Evolutionary conservation across 805 yeast species (phyloP), one percentile per base, ranked within the genome.

Genomic region (Tetrapisispora taiwanensis): DNA sequence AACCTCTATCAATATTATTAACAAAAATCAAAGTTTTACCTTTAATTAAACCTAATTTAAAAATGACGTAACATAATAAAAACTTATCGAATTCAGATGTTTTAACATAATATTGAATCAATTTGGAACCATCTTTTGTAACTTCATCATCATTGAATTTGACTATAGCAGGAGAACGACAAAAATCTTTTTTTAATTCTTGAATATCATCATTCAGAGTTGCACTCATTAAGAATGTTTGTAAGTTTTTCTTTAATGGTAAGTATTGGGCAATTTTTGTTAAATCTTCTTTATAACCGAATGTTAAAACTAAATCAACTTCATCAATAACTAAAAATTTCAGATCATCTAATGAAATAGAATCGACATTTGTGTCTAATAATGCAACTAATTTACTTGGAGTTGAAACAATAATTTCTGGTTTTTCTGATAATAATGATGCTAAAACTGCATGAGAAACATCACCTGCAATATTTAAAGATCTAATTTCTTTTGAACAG

Each of bases 181-280:
- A 90, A 63, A 84, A 89, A 56, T 76, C 76, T 41, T 69, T 63
- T 63, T 90, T 90, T 54, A 92, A 66, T 38, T 74, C 76, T 47
- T 84, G 78, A 50, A 90, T 77, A 49, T 90, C 97, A 36, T 86
- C 95, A 58, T 79, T 84, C 47, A 92, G 69, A 3, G 98, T 92
- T 2, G 98, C 98, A 65, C 95, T 84, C 97, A 92, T 92, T 52
- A 92, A 69, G 65, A 87, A 92, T 2, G 92, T 81, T 67, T 92
- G 98, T 52, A 85, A 69, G 47, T 75, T 78, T 49, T 83, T 82
- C 58, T 79, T 80, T 48, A 80, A 67, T n/a, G 88, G 87, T 49
- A 89, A 66, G 49, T 65, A 74, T 22, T 72, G 69, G 8, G 83
- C 73, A 50, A 92, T 73, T 54, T 73, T 75, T 35, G 75, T 69